Evolutionary conservation across 805 yeast species (phyloP), one percentile per base, ranked within the genome.

Genomic region (Candida nemodendra): DNA sequence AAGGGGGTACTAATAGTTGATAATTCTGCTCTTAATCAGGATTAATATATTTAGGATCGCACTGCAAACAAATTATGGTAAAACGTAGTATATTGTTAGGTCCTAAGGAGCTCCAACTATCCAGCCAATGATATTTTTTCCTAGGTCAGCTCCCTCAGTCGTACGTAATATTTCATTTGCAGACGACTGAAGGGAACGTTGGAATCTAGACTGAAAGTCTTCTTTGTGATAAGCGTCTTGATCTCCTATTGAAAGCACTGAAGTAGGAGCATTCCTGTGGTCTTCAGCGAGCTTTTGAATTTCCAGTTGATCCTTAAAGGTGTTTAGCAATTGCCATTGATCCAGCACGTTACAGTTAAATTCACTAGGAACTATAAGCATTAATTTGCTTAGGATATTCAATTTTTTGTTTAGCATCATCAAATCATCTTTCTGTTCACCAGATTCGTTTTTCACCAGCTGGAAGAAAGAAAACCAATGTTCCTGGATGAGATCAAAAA

Each of bases 401-500:
- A 79, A 54, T 56, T 87, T 91, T 13, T 32, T 29, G 3, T 50
- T 27, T 4, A 54, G 7, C 11, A 39, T 23, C 11, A 30, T 35
- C 9, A 34, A 24, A 2, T 48, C 47, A 14, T 30, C 39, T n/a
- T 36, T 32, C 15, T 39, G 32, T 12, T 45, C 55, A 5, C 32
- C 33, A 48, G 66, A 53, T 11, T 57, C 61, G 34, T 46, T 52
- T 58, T 84, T 82, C 3, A 85, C 84, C 3, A 83, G 79, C 50
- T 86, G 95, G 50, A 80, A 82, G 44, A 83, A 77, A 1, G 85
- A 77, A 18, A 79, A 68, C 95, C 96, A 88, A 32, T 68, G 61
- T 13, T 63, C 63, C 36, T 47, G 52, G 9, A 61, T 35, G 9
- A 54, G 14, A 1, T 32, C 16, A 23, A 18, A 52, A 32, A 47